These are phyloP conservation scores for Sphenostylis stenocarpa DNA, from an alignment of 306 rosid species.

Conservation along the genomic window DNA sequence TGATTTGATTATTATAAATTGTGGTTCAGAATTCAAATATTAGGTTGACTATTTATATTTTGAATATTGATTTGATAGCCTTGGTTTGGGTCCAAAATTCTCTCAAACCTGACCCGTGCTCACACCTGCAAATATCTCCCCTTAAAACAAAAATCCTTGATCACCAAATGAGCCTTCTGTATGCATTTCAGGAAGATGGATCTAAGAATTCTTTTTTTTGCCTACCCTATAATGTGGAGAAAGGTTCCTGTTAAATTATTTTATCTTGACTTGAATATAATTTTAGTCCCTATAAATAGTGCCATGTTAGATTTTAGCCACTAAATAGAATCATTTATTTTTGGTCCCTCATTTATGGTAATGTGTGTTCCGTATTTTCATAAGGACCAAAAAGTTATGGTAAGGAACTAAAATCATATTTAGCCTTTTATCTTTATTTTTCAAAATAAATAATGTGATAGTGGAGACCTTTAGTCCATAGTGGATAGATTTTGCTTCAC, in stretches of 20 bases:
- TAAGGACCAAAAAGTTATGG: not conserved
- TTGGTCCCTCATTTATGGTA: not conserved
- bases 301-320: not conserved
- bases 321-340: not conserved
- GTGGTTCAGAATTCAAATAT: not conserved
- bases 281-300: not conserved
- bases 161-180: not conserved
- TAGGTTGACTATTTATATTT: not conserved
- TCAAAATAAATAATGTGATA: not conserved
- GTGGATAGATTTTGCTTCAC: conserved; percentile 17
- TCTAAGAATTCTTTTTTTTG: not conserved
- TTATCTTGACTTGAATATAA: not conserved
- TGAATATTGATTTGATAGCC: not conserved
- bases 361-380: not conserved
- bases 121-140: not conserved
- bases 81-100: not conserved
- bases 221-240: not conserved
- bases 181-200: conserved; percentile 20
- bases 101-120: not conserved
- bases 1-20: not conserved
- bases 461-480: not conserved
- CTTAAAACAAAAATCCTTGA: not conserved
- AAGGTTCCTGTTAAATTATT: conserved; percentile 9
- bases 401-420: not conserved
- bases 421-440: not conserved